Conservation (phyloP, 164 flowering plant genomes). For the Hamamelis virginiana region DNA sequence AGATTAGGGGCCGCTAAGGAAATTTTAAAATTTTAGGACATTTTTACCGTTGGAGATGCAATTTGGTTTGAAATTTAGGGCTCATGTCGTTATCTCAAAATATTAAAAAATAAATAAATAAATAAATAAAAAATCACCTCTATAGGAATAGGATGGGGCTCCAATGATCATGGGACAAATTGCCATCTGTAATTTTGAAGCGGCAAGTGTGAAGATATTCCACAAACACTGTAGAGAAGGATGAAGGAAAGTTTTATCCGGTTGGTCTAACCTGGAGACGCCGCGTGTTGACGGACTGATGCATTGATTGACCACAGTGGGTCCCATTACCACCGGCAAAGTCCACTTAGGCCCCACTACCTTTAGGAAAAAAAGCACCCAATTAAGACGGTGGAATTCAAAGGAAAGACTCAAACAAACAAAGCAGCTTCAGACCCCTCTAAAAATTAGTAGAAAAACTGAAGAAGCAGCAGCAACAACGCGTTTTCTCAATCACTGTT, state of each 20-base stretch:
- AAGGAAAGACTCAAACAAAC: neutral
- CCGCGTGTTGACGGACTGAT: constrained; percentile 18
- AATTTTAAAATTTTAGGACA: too few species aligned
- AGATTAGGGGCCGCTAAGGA: too few species aligned
- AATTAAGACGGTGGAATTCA: neutral
- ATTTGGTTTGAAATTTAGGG: too few species aligned
- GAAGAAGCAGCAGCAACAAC: neutral
- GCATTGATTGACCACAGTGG: constrained; percentile 6
- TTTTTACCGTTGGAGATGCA: too few species aligned
- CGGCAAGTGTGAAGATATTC: too few species aligned
- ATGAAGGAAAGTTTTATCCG: neutral
- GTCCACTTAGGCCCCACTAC: constrained; percentile 12
- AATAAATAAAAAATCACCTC: too few species aligned
- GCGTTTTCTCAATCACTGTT: constrained; percentile 16
- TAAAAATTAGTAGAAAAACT: neutral
- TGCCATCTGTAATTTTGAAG: too few species aligned
- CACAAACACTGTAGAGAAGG: neutral
- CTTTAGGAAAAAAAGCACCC: neutral
- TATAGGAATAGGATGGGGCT: too few species aligned
- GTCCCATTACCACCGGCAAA: constrained; percentile 10
- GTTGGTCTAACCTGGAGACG: constrained; percentile 3
- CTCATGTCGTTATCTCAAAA: too few species aligned
- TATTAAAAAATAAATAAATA: too few species aligned
- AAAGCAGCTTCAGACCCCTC: neutral
- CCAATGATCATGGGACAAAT: too few species aligned